Evolutionary conservation across 2,329 filamentous ascomycete species (phyloP).

Genomic region (Aspergillus brunneoviolaceus): DNA sequence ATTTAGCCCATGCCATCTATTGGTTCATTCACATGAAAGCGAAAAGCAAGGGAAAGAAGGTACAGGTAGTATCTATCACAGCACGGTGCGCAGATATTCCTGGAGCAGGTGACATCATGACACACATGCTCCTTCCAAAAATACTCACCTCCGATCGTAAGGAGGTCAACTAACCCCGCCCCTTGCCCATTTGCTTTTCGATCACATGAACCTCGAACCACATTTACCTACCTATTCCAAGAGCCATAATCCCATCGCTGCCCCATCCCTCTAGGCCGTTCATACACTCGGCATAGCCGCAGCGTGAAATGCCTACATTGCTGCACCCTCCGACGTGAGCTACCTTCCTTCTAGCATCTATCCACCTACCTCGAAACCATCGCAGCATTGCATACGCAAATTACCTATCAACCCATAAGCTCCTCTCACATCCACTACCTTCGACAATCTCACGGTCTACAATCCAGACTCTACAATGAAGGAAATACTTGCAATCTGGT

Average conservation of each 20-base stretch:
- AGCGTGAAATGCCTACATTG: background rate
- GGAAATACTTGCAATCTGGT: background rate
- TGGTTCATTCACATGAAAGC: background rate
- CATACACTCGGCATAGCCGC: background rate
- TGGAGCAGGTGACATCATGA: slow-evolving; percentile 6
- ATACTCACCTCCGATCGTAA: too few species aligned
- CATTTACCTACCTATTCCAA: background rate
- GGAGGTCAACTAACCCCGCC: background rate
- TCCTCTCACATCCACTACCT: background rate
- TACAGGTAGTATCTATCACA: background rate
- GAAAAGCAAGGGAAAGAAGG: background rate
- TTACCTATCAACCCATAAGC: background rate
- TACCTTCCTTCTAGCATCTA: background rate
- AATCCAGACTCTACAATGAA: background rate
- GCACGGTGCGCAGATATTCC: background rate
- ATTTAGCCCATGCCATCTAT: background rate
- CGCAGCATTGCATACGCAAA: background rate
- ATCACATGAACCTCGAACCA: background rate
- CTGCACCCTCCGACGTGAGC: background rate
- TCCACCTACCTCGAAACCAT: background rate
- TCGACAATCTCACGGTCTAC: too few species aligned
- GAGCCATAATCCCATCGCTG: background rate
- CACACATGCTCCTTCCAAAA: background rate
- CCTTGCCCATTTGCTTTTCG: background rate
- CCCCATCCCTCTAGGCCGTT: background rate